Evolutionary conservation across 257 asterid genomes (phyloP).

Genomic region (Rhazya stricta): DNA sequence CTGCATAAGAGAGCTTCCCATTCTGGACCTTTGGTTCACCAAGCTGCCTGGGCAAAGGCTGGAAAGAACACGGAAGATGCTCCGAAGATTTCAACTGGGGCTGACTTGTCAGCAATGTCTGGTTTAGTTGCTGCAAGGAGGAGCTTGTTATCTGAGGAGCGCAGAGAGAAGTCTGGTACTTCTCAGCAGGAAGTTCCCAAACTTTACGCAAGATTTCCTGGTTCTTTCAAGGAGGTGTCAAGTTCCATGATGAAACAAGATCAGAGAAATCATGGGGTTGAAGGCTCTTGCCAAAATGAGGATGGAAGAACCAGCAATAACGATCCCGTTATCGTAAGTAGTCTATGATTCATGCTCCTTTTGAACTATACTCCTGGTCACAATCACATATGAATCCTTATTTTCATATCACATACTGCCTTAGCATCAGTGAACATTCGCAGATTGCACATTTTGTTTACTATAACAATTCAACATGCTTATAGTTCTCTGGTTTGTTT

Average conservation of each 20-base stretch:
- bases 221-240: conserved; percentile 79
- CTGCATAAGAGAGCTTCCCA: conserved; percentile 76
- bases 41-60: conserved; percentile 78
- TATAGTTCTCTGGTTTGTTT: background rate
- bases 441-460: background rate
- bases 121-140: conserved; percentile 83
- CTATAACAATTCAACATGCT: background rate
- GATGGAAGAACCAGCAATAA: conserved; percentile 51
- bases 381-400: background rate
- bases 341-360: background rate
- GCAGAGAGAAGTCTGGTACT: conserved; percentile 40
- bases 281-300: conserved; percentile 37
- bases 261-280: conserved; percentile 29
- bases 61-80: conserved; percentile 70
- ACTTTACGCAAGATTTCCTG: conserved; percentile 70
- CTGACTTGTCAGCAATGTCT: conserved; percentile 64
- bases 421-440: background rate
- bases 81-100: conserved; percentile 48
- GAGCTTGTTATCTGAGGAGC: conserved; percentile 69
- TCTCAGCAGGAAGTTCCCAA: conserved; percentile 64
- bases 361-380: background rate
- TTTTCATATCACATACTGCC: background rate
- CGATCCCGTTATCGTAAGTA: conserved; percentile 59
- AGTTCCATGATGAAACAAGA: conserved; percentile 46
- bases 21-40: conserved; percentile 88